Evolutionary conservation across 1,284 basidiomycete genomes (phyloP), one percentile per base, ranked within the genome.

Genomic region (Cutaneotrichosporon cavernicola): DNA sequence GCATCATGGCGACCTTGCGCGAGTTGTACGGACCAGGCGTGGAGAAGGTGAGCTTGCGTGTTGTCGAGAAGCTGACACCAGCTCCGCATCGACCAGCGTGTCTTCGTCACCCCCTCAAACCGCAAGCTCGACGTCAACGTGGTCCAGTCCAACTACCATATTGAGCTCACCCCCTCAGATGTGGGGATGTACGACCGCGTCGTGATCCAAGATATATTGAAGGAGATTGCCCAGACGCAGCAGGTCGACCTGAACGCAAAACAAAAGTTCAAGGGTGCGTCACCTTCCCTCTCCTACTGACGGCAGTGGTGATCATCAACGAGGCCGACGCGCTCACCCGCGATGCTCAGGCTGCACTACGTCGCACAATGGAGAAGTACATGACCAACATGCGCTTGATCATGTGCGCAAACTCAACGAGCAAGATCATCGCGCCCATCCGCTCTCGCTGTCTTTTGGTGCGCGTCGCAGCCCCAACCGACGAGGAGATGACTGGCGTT

Each of bases 301-400:
- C 43, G 38, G n/a, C 18, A 43, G 96, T 96, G n/a, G 96, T 99
- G 53, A 87, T 99, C 64, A 98, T 99, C 79, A 97, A 99, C 74
- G 96, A 98, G 81, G 97, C 96, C 0, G 96, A 99, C 79, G 88
- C 91, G 0, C 85, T 99, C 55, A 89, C 92, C 14, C 88, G 95
- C 69, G 96, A 99, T 81, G 96, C 96, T 0, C 96, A 99, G 83
- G 94, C 96, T 1, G 96, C 96, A 5, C 85, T 99, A 51, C 89
- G 97, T 73, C 86, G 97, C 64, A 99, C 96, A 3, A 99, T 99
- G 96, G 96, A 99, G 75, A 96, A 98, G 80, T 99, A 97, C 83
- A 98, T 97, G 91, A 88, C 88, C 56, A 99, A 98, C 79, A 86
- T 99, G 86, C 88, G 97, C 55, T 88, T 99, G 70, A 96, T 99